These are phyloP conservation scores for Hyphopichia fennica DNA, from an alignment of 1,139 yeast genomes.

Conservation along the genomic window DNA sequence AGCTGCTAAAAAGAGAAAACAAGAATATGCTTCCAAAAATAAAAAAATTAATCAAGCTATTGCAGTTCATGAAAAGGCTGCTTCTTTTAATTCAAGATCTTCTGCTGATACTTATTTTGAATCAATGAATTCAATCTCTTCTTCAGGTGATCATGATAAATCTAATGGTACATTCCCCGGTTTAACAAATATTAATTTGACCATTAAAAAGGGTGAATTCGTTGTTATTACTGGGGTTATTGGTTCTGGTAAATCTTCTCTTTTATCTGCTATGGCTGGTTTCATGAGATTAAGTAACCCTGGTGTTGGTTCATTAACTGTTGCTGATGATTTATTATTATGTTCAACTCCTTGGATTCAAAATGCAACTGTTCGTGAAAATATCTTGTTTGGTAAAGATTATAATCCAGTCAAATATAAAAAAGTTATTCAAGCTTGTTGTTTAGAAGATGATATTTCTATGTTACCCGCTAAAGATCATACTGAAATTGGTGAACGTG, in stretches of 20 bases:
- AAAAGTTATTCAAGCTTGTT: conserved; percentile 36
- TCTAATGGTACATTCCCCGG: conserved; percentile 34
- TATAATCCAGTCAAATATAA: conserved; percentile 30
- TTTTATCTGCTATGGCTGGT: conserved; percentile 39
- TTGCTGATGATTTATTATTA: conserved; percentile 29
- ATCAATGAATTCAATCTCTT: conserved; percentile 6
- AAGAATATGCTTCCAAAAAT: conserved; percentile 9
- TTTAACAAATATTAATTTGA: conserved; percentile 28
- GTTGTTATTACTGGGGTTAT: conserved; percentile 41
- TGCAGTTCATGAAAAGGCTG: conserved; percentile 2
- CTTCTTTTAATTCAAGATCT: conserved; percentile 5
- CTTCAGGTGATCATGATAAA: conserved; percentile 8
- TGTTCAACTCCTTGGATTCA: conserved; percentile 47
- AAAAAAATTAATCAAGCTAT: conserved; percentile 5
- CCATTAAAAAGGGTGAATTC: conserved; percentile 30
- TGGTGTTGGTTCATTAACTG: conserved; percentile 22
- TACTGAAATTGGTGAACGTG: conserved; percentile 46
- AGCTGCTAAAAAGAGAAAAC: conserved; percentile 16
- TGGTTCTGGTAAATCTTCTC: conserved; percentile 43
- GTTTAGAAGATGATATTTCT: conserved; percentile 38
- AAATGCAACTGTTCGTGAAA: conserved; percentile 44
- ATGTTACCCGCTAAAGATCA: conserved; percentile 35
- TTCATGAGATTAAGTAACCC: conserved; percentile 33
- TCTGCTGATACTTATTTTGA: conserved; percentile 15
- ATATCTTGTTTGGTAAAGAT: conserved; percentile 38